Evolutionary conservation across 1,139 yeast species (phyloP).

Genomic region (Barnettozyma hawaiiensis): DNA sequence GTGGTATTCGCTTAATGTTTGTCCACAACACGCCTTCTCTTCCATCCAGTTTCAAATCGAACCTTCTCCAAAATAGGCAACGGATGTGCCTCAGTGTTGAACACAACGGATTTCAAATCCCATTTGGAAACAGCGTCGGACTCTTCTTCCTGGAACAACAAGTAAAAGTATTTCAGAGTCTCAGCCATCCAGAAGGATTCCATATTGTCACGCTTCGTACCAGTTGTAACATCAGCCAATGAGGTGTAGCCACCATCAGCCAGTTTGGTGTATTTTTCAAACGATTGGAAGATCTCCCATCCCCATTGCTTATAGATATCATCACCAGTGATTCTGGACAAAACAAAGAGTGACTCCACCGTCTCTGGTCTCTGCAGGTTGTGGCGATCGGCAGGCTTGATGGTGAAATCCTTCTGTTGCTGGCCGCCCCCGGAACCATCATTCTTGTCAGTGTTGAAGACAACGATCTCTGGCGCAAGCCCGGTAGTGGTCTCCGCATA

Average conservation of each 20-base stretch:
- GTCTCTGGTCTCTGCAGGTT: constrained; percentile 93
- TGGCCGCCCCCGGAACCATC: no score
- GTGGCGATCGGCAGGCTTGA: constrained; percentile 70
- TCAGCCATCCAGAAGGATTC: constrained; percentile 96
- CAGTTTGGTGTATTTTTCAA: constrained; percentile 53
- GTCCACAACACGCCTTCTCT: constrained; percentile 11
- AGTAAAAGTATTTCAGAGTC: constrained; percentile 80
- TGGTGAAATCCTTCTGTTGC: constrained; percentile 52
- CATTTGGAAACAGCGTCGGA: constrained; percentile 22
- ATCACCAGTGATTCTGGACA: constrained; percentile 79
- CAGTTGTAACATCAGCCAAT: constrained; percentile 54
- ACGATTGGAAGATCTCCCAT: constrained; percentile 73
- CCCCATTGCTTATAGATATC: constrained; percentile 86
- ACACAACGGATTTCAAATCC: constrained; percentile 57
- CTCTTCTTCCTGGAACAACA: constrained; percentile 72
- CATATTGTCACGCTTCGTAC: constrained; percentile 58
- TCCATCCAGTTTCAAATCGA: constrained; percentile 66
- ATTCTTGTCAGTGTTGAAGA: constrained; percentile 48
- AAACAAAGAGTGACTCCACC: constrained; percentile 78
- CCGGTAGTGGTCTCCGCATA: constrained; percentile 72
- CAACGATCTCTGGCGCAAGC: constrained; percentile 82
- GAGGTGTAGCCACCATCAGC: constrained; percentile 59
- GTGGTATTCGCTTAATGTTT: no score
- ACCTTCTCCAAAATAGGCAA: constrained; percentile 58
- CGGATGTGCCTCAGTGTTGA: constrained; percentile 93